Evolutionary conservation across 345 rosid genomes (phyloP), one percentile per base, ranked within the genome.

Genomic region (Populus pruinosa): DNA sequence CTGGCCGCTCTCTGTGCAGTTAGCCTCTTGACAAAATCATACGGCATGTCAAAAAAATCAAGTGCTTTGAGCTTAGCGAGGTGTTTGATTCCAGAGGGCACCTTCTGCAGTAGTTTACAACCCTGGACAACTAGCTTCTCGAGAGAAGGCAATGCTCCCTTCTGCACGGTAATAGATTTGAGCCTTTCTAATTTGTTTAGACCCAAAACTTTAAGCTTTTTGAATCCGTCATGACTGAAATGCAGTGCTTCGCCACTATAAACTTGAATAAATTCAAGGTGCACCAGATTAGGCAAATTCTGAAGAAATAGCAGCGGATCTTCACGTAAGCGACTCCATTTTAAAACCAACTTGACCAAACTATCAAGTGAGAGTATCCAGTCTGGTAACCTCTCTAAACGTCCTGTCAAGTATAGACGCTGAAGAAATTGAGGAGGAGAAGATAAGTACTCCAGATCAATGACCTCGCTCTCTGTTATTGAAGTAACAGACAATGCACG

Each of bases 401-500:
- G 27, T n/a, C 86, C 83, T 11, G 69, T 4, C 73, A 83, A 62
- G 68, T 77, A 77, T 5, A 83, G 39, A 27, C 83, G 67, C 59
- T 80, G 83, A 66, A 80, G 81, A 71, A 70, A 74, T 21, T 27
- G 74, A 2, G 86, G 86, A 41, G 86, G 86, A 31, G 65, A 53
- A 11, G 76, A 21, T 27, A 83, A 13, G n/a, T 70, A n/a, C 9
- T 73, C 31, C 65, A 83, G 29, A 17, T 76, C 81, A n/a, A 83
- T 73, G 62, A 61, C 29, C 77, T 82, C 82, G 2, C 10, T 73
- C 2, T 68, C 66, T 0, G 62, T 76, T 10, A 74, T n/a, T 23
- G 85, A 79, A 50, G 62, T 43, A 16, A 82, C 18, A 11, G 70
- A 67, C 1, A 79, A 36, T 68, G 79, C 76, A 12, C 47, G 78